Base-by-base conservation (phyloP, 2,329 filamentous ascomycete species). In the Aureobasidium mangrovei region DNA sequence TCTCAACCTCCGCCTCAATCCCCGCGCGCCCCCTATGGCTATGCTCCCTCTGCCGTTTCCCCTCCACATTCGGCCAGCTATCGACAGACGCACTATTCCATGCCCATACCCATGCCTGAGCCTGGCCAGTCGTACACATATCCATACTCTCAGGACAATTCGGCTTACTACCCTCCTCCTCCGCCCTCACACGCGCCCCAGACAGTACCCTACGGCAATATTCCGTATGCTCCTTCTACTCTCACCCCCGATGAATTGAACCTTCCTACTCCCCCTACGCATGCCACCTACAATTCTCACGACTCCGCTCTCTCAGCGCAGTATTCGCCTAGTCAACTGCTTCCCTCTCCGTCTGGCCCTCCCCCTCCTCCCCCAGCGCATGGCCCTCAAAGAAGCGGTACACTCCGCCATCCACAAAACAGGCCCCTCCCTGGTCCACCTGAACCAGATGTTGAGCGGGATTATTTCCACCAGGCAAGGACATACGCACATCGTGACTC, bases 351-450 rank as follows among this genome's bases (percentile, higher is more conserved):
- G 62, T 10, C 32, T 31, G 31, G 31, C 2, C 74, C 61, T 68
- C 69, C 1, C 77, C 79, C 4, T 74, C 78, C 77, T n/a, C 70
- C 69, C 29, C 72, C 75, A 2, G 72, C 72, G 28, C 31, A 43
- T 38, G 74, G 73, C 1, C 76, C 76, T 12, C 72, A 75, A 54
- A 71, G 77, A 59, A 74, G 38, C 28, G 43, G 38, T 8, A 46
- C 56, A 35, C 42, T 60, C 6, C 75, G 79, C 53, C 79, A 83
- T 64, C 79, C 77, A 6, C 75, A 79, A 45, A 67, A 77, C 7
- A 72, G 81, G 27, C 80, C 81, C 33, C 70, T 83, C n/a, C 81
- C 81, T 2, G 78, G 78, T 0, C 76, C 77, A 7, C 79, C 80
- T 1, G 59, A 61, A 29, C 56, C 63, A 9, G 63, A 64, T 54